phyloP scores from a whole-genome alignment of 495 filamentous ascomycete genomes.

The Podospora tetraspora region DNA sequence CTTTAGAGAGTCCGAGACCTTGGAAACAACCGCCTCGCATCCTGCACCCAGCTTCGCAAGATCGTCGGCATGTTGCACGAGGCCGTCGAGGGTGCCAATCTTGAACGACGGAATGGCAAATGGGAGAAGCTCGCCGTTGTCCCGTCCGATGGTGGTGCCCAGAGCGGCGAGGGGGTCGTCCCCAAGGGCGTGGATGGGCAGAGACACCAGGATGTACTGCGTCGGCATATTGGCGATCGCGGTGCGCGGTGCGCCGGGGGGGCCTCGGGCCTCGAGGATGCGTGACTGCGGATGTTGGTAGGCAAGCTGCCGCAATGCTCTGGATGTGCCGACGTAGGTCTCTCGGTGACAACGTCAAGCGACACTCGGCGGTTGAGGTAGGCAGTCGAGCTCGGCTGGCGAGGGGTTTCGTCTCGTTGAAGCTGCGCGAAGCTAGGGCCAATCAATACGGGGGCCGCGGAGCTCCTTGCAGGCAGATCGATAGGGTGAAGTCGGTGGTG shows the following conservation, averaged over 20 bases:
- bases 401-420: neutral
- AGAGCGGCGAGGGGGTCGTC: constrained; percentile 77
- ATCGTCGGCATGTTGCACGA: constrained; percentile 97
- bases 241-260: constrained; percentile 1
- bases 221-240: constrained; percentile 30
- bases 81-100: constrained; percentile 89
- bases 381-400: neutral
- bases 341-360: neutral
- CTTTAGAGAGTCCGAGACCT: constrained; percentile 80
- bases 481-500: neutral
- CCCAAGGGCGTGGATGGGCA: constrained; percentile 45
- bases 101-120: constrained; percentile 92
- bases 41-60: constrained; percentile 76
- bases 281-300: neutral
- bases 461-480: neutral
- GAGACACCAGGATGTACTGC: constrained; percentile 44
- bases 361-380: too few relatives aligned
- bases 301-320: neutral
- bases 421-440: neutral
- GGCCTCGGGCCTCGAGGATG: neutral
- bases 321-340: neutral
- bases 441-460: neutral
- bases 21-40: constrained; percentile 77
- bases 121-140: constrained; percentile 69
- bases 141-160: constrained; percentile 61